Evolutionary conservation across 768 basidiomycete genomes (phyloP).

Genomic region (Tephrocybe sp.): DNA sequence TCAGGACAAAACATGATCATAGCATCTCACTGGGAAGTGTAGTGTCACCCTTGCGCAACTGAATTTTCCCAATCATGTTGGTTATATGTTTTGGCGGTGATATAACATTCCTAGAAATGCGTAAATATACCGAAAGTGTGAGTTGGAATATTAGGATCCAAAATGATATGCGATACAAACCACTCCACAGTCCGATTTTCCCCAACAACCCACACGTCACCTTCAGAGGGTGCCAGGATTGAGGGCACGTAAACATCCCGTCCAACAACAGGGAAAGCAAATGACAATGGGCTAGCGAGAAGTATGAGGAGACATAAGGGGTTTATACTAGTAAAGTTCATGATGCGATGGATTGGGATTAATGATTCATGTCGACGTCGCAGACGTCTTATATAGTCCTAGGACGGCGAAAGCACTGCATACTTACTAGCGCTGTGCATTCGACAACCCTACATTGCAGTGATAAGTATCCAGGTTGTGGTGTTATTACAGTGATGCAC

Average conservation of each 20-base stretch:
- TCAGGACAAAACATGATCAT: not conserved
- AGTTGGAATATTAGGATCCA: not conserved
- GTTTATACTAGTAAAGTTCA: not conserved
- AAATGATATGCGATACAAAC: slow-evolving; percentile 13
- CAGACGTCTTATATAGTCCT: too few species aligned
- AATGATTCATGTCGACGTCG: too few species aligned
- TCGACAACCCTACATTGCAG: too few species aligned
- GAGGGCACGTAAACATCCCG: slow-evolving; percentile 35
- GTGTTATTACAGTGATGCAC: too few species aligned
- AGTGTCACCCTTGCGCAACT: slow-evolving; percentile 21
- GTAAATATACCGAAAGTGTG: not conserved
- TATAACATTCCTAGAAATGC: slow-evolving; percentile 26
- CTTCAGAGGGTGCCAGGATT: slow-evolving; percentile 27
- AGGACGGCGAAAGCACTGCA: too few species aligned
- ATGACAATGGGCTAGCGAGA: slow-evolving; percentile 6
- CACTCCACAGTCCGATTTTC: slow-evolving; percentile 33
- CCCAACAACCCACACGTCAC: slow-evolving; percentile 34
- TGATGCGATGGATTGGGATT: not conserved
- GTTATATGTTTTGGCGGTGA: slow-evolving; percentile 29
- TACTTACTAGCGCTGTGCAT: too few species aligned
- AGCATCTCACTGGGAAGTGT: slow-evolving; percentile 22
- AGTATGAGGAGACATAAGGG: not conserved
- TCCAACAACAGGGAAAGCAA: not conserved
- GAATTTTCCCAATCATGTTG: slow-evolving; percentile 25
- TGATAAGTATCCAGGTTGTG: too few species aligned